Conservation (phyloP, 1,284 basidiomycete species). For the Apiotrichum porosum region DNA sequence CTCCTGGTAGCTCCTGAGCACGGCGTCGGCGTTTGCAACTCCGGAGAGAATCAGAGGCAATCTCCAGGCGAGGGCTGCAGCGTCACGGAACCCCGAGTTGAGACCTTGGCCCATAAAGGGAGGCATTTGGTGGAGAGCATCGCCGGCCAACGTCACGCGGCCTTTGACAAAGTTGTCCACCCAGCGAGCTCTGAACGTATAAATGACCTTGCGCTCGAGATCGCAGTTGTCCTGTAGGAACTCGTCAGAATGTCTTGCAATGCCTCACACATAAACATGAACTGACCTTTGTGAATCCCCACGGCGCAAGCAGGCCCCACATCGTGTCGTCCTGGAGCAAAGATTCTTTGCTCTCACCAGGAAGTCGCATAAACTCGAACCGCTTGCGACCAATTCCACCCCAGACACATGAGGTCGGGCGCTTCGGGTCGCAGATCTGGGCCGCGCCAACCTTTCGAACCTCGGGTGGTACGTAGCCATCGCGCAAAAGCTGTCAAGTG, state of each 20-base stretch:
- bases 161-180: constrained; percentile 17
- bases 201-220: constrained; percentile 23
- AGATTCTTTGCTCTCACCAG: constrained; percentile 8
- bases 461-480: constrained; percentile 5
- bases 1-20: constrained; percentile 16
- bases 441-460: constrained; percentile 3
- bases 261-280: background rate
- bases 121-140: constrained; percentile 22
- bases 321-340: constrained; percentile 9
- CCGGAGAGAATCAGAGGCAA: constrained; percentile 14
- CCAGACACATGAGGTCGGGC: constrained; percentile 19
- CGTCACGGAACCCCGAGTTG: constrained; percentile 24
- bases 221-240: constrained; percentile 15
- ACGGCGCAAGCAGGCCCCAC: constrained; percentile 13
- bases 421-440: constrained; percentile 21
- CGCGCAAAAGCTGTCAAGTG: constrained; percentile 4
- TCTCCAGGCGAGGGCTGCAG: constrained; percentile 18
- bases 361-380: constrained; percentile 23
- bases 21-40: background rate
- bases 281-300: constrained; percentile 12
- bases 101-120: constrained; percentile 26
- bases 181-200: constrained; percentile 23
- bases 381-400: constrained; percentile 15
- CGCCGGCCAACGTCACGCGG: constrained; percentile 15
- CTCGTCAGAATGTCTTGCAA: background rate